These are phyloP conservation scores for Pichia pseudocactophila DNA, from an alignment of 805 yeast species.

Conservation along the genomic window DNA sequence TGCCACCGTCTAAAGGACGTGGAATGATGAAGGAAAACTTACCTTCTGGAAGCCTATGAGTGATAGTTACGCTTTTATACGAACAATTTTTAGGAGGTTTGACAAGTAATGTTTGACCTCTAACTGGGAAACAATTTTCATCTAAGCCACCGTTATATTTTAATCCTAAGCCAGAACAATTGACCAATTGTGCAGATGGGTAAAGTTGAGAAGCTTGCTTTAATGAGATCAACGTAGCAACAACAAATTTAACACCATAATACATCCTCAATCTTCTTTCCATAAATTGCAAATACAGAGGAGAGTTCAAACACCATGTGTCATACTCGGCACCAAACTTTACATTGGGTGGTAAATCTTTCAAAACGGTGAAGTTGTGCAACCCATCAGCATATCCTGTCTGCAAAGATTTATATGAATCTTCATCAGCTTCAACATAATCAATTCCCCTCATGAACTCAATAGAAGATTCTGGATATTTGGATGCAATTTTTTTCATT, in stretches of 20 bases:
- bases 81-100: conserved; percentile 31
- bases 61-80: conserved; percentile 38
- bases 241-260: conserved; percentile 28
- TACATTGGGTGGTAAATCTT: conserved; percentile 31
- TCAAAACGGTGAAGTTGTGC: conserved; percentile 28
- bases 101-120: conserved; percentile 64
- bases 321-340: conserved; percentile 43
- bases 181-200: conserved; percentile 31
- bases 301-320: conserved; percentile 58
- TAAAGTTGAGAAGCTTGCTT: conserved; percentile 31
- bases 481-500: conserved; percentile 33
- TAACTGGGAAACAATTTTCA: conserved; percentile 38
- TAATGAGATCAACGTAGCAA: conserved; percentile 27
- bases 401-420: conserved; percentile 25
- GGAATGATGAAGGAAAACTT: conserved; percentile 49
- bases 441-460: conserved; percentile 51
- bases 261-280: conserved; percentile 15
- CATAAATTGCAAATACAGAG: conserved; percentile 31
- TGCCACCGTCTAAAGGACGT: conserved; percentile 53
- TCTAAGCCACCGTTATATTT: conserved; percentile 50
- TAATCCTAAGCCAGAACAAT: conserved; percentile 58
- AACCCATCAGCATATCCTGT: conserved; percentile 36
- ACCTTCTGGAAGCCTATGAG: conserved; percentile 26
- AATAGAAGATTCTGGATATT: conserved; percentile 46
- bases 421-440: conserved; percentile 35